Percentiles rank a stretch among this genome's conserved stretches.
These are phyloP conservation scores for Starmerella davenportii DNA, from an alignment of 805 yeast species.

Conservation along the genomic window DNA sequence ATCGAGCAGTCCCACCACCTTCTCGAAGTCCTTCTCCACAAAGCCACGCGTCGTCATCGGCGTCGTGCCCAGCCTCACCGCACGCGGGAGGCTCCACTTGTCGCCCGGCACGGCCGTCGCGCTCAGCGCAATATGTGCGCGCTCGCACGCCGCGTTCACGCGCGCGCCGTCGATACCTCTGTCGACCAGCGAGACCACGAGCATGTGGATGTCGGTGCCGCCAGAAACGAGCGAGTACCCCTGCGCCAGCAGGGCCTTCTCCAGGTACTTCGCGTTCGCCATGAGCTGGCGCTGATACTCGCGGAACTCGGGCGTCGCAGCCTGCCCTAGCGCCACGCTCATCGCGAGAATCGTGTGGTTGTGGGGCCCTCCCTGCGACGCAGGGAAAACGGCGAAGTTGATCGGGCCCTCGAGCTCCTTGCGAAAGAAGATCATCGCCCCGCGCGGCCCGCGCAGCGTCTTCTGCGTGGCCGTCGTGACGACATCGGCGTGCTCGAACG, in stretches of 20 bases:
- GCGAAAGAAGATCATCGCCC: slow-evolving; percentile 97
- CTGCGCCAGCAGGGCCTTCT: slow-evolving; percentile 44
- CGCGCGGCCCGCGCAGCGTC: slow-evolving; percentile 97
- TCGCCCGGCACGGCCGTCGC: slow-evolving; percentile 97
- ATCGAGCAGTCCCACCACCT: slow-evolving; percentile 62
- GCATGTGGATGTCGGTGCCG: slow-evolving; percentile 97
- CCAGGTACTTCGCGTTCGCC: slow-evolving; percentile 70
- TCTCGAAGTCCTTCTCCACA: slow-evolving; percentile 66
- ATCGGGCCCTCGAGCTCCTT: slow-evolving; percentile 87
- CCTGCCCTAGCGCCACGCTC: slow-evolving; percentile 92
- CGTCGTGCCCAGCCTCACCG: slow-evolving; percentile 93
- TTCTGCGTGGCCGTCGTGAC: slow-evolving; percentile 98
- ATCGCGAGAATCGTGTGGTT: slow-evolving; percentile 96
- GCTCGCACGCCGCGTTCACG: slow-evolving; percentile 85
- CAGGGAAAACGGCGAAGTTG: slow-evolving; percentile 97
- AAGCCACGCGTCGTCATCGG: slow-evolving; percentile 97
- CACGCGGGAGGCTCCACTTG: slow-evolving; percentile 89
- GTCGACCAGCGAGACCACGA: slow-evolving; percentile 60
- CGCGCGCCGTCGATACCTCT: slow-evolving; percentile 91
- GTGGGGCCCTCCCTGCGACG: slow-evolving; percentile 99
- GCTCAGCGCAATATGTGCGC: slow-evolving; percentile 84
- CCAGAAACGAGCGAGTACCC: slow-evolving; percentile 76
- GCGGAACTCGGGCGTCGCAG: slow-evolving; percentile 73
- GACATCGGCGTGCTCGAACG: slow-evolving; percentile 90
- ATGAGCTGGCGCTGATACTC: slow-evolving; percentile 77